These are phyloP conservation scores for Ceratonia siliqua DNA, from an alignment of 306 rosid genomes.

Conservation along the genomic window DNA sequence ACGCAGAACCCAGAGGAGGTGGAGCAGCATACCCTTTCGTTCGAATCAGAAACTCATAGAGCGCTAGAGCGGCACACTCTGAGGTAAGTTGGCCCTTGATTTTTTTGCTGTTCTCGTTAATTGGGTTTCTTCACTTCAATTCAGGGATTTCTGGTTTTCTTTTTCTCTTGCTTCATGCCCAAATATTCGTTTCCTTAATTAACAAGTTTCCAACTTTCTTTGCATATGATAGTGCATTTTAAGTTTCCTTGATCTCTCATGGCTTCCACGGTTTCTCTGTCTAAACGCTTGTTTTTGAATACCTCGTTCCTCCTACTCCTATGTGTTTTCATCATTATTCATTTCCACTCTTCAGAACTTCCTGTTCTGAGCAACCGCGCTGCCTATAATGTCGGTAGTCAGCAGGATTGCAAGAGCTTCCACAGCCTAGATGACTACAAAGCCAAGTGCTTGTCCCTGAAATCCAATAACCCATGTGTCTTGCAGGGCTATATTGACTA, in stretches of 20 bases:
- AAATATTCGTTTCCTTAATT: slow-evolving; percentile 27
- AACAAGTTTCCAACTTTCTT: slow-evolving; percentile 21
- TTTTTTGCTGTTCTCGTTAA: neutral
- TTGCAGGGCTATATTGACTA: slow-evolving; percentile 47
- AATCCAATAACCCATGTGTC: slow-evolving; percentile 41
- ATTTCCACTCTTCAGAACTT: slow-evolving; percentile 36
- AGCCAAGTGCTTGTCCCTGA: slow-evolving; percentile 43
- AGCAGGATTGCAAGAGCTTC: slow-evolving; percentile 41
- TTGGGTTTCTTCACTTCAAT: neutral
- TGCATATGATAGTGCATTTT: neutral
- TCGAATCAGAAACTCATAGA: neutral
- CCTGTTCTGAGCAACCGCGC: slow-evolving; percentile 1
- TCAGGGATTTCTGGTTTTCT: neutral
- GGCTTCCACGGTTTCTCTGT: slow-evolving; percentile 13
- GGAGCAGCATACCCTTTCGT: neutral
- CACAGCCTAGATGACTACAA: slow-evolving; percentile 29
- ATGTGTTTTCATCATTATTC: slow-evolving; percentile 32
- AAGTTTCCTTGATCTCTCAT: slow-evolving; percentile 7
- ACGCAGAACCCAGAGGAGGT: neutral
- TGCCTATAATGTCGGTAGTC: neutral
- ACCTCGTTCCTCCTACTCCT: slow-evolving; percentile 40
- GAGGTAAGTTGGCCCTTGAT: neutral
- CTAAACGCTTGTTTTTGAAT: slow-evolving; percentile 49
- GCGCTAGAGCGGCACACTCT: neutral
- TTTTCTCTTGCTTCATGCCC: neutral